Base-by-base conservation (phyloP, 306 rosid genomes). In the Corylus americana region DNA sequence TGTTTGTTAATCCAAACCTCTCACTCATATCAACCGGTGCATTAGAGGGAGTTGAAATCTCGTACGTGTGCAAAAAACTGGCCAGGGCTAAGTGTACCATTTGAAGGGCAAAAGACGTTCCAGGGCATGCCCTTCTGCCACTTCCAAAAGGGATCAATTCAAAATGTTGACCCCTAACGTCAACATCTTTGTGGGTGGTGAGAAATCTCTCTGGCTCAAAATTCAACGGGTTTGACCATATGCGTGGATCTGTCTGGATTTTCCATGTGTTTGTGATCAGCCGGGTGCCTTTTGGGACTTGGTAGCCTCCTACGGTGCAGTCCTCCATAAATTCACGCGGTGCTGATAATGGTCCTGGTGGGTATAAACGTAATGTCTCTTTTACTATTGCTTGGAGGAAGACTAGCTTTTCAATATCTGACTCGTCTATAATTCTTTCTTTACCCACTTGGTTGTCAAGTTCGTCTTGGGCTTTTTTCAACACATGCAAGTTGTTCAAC, bases 61-160 rank as follows among this genome's bases (percentile, higher is more conserved):
- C 45, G 7, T 42, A 87, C 1, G 84, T 87, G 4, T 92, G 97
- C 20, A 90, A 55, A 14, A 88, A 66, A 54, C 82, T n/a, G 17
- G 91, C 92, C 5, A 88, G 20, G 1, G 85, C 70, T 22, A 92
- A 76, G 0, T 58, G 51, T 18, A 77, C 75, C 85, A 87, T 75
- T 31, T 85, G 88, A 68, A 92, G 81, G 4, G 77, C 89, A 51
- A 85, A 75, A 1, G 68, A 47, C 0, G 74, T 44, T 12, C 90
- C 94, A 10, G 92, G 92, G 22, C 94, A 90, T 0, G 58, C 4
- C 75, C 97, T 88, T 82, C 94, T 83, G 8, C 97, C 97, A 12
- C 83, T 42, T 0, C 92, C 94, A 75, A 92, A 88, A 0, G 94
- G 97, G 42, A 87, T 77, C 0, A 90, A 59, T 75, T 85, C 89